Evolutionary conservation across 176 grass and related monocot species (phyloP), one percentile per base, ranked within the genome.

Genomic region (Triticum timopheevii): DNA sequence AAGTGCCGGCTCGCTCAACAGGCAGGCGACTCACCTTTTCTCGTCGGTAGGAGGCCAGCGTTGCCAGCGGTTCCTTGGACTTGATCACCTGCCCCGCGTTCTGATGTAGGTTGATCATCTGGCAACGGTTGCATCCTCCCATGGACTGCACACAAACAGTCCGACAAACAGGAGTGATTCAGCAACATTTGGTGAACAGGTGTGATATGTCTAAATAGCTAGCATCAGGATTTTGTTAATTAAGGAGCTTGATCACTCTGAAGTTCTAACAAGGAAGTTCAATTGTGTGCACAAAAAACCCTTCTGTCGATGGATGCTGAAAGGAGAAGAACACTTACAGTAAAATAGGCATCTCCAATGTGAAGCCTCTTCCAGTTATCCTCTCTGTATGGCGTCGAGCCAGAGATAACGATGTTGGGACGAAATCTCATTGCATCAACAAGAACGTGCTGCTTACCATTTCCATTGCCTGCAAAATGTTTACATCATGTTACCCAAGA

Each of bases 41-140:
- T 76, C 97, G 82, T 65, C 94, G 92, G 73, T 98, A 98, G 1
- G 94, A 96, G 25, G 97, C 94, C 85, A 98, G 69, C 52, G 97
- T 98, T 68, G 93, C 90, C 75, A 98, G 85, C 42, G 97, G 97
- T 88, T 96, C 97, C 81, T 94, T 98, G 1, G 89, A 91, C 86
- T 91, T 96, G 62, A 74, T 42, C 76, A 87, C 80, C 85, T 89
- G 81, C 75, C 87, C 86, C 59, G 90, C 91, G 66, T 77, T 84
- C 31, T 89, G 93, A n/a, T 92, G 73, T 44, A 96, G 24, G 85
- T 98, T 96, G 90, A 98, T 94, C 92, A 98, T 98, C 82, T 96
- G 88, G 71, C 97, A 98, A 27, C 97, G 93, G 73, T 91, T 98
- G 87, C 97, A 98, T 91, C 97, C 97, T 65, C 94, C 97, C 71